Evolutionary conservation across 192 early-diverging fungal species (phyloP).

Genomic region (Coemansia sp.): DNA sequence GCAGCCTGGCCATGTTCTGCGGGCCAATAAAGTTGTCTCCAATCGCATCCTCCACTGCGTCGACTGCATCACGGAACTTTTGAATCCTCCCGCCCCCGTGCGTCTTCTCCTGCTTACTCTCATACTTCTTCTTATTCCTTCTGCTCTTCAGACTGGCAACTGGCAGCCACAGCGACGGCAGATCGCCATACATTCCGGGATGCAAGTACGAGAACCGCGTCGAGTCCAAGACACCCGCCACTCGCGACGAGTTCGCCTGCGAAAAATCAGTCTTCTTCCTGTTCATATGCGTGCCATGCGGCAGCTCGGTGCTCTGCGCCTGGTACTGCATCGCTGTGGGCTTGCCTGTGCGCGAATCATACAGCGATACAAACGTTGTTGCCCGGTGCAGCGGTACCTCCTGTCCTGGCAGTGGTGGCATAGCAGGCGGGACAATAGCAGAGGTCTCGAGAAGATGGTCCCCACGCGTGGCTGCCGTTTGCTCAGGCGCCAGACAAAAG

Average conservation of each 20-base stretch:
- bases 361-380: slow-evolving; percentile 15
- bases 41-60: slow-evolving; percentile 12
- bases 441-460: slow-evolving; percentile 4
- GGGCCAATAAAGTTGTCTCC: slow-evolving; percentile 41
- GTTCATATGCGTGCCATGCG: slow-evolving; percentile 38
- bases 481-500: slow-evolving; percentile 7
- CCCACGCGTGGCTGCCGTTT: background rate
- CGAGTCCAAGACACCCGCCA: slow-evolving; percentile 35
- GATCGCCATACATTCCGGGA: slow-evolving; percentile 42
- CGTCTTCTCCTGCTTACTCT: too few relatives aligned
- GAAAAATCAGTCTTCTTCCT: slow-evolving; percentile 39
- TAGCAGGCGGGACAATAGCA: too few relatives aligned
- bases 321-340: slow-evolving; percentile 38
- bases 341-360: slow-evolving; percentile 14
- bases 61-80: slow-evolving; percentile 10
- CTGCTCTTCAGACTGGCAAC: slow-evolving; percentile 28
- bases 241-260: slow-evolving; percentile 36
- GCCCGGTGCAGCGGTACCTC: background rate
- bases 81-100: slow-evolving; percentile 14
- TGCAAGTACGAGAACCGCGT: slow-evolving; percentile 43
- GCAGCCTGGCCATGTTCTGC: slow-evolving; percentile 11
- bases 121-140: background rate
- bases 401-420: too few relatives aligned
- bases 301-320: slow-evolving; percentile 25
- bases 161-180: slow-evolving; percentile 49